A percentile compares a stretch with the other conserved stretches of the same genome.
These are phyloP conservation scores for Gonapodya sp. DNA, from an alignment of 192 early-diverging fungal genomes.

Conservation along the genomic window DNA sequence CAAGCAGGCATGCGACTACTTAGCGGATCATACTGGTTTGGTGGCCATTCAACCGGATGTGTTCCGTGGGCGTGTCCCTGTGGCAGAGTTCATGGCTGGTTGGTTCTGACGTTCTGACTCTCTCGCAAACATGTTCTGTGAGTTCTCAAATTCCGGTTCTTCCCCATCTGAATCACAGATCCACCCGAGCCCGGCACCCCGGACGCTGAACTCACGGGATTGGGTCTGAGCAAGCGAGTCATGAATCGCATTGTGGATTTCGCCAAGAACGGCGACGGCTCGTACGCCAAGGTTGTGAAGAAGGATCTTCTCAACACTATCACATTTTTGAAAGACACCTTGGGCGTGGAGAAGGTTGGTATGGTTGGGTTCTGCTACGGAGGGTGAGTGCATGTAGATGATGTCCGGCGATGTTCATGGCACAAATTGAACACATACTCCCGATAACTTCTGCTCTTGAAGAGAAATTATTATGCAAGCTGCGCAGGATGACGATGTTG, in stretches of 20 bases:
- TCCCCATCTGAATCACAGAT: neutral
- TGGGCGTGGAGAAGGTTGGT: neutral
- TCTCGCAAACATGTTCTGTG: neutral
- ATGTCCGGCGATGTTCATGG: no score
- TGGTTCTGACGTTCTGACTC: neutral
- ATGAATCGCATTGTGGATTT: neutral
- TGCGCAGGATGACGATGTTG: neutral
- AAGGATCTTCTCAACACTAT: conserved; percentile 1
- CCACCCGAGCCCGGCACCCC: conserved; percentile 8
- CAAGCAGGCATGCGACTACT: conserved; percentile 11
- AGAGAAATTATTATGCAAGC: neutral
- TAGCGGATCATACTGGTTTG: neutral
- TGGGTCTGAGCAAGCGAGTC: neutral
- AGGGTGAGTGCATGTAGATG: no score
- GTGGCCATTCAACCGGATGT: neutral
- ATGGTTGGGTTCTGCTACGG: conserved; percentile 10
- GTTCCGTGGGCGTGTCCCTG: neutral
- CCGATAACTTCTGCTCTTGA: no score
- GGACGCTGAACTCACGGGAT: neutral
- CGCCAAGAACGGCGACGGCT: neutral
- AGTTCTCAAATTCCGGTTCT: neutral
- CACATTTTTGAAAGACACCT: neutral
- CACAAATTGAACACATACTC: no score
- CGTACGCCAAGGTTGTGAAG: conserved; percentile 8
- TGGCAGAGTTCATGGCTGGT: conserved; percentile 6